phyloP scores from a whole-genome alignment of 441 rosid species.

The Raphanus hybrid region DNA sequence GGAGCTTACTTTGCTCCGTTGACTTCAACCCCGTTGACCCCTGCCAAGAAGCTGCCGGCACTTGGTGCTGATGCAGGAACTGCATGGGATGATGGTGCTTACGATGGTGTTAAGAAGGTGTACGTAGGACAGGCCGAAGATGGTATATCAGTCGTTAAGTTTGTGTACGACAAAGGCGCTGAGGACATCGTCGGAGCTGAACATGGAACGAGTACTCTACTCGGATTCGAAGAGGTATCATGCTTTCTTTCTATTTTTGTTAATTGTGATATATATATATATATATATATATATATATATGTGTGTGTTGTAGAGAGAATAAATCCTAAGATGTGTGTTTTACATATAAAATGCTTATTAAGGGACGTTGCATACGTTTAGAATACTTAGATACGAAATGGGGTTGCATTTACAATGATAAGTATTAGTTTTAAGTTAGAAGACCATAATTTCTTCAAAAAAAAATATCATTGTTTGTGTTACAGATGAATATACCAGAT shows the following conservation, averaged over 20 bases:
- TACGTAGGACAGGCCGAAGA: conserved; percentile 37
- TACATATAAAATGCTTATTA: not conserved
- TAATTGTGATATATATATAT: not conserved
- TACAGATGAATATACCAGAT: not conserved
- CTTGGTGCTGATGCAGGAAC: conserved; percentile 34
- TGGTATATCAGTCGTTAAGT: conserved; percentile 33
- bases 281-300: too few species aligned
- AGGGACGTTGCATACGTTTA: too few species aligned
- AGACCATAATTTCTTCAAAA: not conserved
- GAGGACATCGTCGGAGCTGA: conserved; percentile 21
- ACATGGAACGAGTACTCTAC: conserved; percentile 28
- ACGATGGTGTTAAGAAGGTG: conserved; percentile 34
- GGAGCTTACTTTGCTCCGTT: conserved; percentile 38
- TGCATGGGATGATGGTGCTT: conserved; percentile 42
- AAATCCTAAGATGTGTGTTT: too few species aligned
- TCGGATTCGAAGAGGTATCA: conserved; percentile 35
- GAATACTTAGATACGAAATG: too few species aligned
- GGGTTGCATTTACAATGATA: not conserved
- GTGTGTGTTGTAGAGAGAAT: too few species aligned
- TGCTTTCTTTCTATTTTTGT: not conserved
- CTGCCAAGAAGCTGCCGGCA: conserved; percentile 5
- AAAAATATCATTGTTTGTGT: not conserved
- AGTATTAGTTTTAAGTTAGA: not conserved
- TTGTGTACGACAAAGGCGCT: conserved; percentile 33
- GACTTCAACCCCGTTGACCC: not conserved